Evolutionary conservation across 1,284 basidiomycete species (phyloP), one percentile per base, ranked within the genome.

Genomic region (Microbotryum scabiosae): DNA sequence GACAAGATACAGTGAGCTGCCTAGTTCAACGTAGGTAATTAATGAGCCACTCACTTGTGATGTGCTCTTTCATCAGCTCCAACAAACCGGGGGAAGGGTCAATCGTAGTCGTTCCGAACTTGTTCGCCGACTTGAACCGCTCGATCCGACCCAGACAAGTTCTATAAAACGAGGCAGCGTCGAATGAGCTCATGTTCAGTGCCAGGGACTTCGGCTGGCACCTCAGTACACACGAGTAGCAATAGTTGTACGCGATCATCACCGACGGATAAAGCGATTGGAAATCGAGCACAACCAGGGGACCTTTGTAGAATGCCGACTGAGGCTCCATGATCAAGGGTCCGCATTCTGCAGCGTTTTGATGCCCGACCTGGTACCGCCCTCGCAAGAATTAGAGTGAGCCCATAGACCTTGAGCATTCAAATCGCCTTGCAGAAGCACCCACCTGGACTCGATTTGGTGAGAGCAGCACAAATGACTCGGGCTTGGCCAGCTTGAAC

Each of bases 231-330:
- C 36, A 65, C 66, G 61, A 62, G 74, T 90, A 97, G 73, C 91
- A 96, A 74, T 92, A 91, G 74, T 97, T 97, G 78, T 97, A 94
- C 7, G 92, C 93, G 69, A 98, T 96, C 92, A 97, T 97, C 70
- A 97, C 81, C 0, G 90, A 93, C 0, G 96, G 94, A 73, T 98
- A 97, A 32, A 98, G 81, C 3, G 87, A 90, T 73, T 97, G 91
- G 73, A 97, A 98, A 75, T 98, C 96, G 57, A 98, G 80, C 8
- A 94, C 91, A 25, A 94, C 77, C 43, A 97, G 80, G 2, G 96
- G 94, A 68, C 88, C 88, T 52, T 84, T 88, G 76, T 97, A 98
- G 73, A 92, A 94, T 5, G 88, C 89, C 0, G 90, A 92, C 52
- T 86, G 79, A 0, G 94, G 94, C 73, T 98, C 94, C 83, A 94